Evolutionary conservation across 2,329 filamentous ascomycete species (phyloP), one percentile per base, ranked within the genome.

Genomic region (Clonostachys sp.): DNA sequence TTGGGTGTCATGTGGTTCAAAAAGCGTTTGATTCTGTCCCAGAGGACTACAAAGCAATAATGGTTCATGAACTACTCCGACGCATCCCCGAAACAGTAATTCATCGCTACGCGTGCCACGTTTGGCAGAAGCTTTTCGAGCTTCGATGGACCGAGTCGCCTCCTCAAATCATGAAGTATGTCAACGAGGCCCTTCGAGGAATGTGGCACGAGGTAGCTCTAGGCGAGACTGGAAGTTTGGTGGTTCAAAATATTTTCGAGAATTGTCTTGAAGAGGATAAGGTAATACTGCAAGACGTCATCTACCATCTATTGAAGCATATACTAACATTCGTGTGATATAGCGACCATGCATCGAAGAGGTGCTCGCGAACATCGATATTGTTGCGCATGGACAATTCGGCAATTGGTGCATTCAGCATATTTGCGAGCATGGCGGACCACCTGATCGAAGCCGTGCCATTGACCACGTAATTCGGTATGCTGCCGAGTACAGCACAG

Each of bases 361-460:
- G 67, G 94, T 99, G 38, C 81, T 99, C 48, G 82, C 81, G 51
- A 96, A 94, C 64, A 96, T 99, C 58, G 91, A 99, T 68, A 88
- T 96, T 52, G 91, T 99, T 60, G 89, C 94, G 50, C 92, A 96
- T 64, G 94, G 94, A 24, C 94, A 99, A 64, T 99, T 99, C 63
- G 94, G 94, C 48, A 99, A 99, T 66, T 99, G 94, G 94, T 99
- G 94, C 72, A 97, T 99, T 60, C 94, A 99, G 71, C 94, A 99
- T 69, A 91, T 99, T 58, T 99, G 94, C 68, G 94, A 99, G 67
- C 94, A 99, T 63, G 92, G 95, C 45, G 87, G 87, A 48, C 87
- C 91, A 34, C 84, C 86, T 39, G 95, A 99, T 67, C 91, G 92
- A 58, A 92, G 87, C 68, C 87, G 91, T 56, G 94, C 95, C 41